Percentiles rank a stretch among this genome's conserved stretches.
Evolutionary conservation across 2,329 filamentous ascomycete species (phyloP).

Genomic region (Berkeleyomyces basicola): DNA sequence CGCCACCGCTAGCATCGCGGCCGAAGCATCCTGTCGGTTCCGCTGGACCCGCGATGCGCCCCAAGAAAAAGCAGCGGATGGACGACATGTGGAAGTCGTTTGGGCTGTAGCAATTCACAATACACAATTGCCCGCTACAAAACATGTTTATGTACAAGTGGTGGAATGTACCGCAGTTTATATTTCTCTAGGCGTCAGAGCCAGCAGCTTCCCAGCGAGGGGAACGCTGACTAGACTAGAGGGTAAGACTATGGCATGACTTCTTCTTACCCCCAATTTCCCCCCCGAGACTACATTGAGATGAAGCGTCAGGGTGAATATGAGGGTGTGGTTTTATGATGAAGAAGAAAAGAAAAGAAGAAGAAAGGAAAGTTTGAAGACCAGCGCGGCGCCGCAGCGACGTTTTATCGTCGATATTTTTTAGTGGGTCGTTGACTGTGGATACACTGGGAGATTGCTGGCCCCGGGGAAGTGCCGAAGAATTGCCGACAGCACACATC

Average conservation of each 20-base stretch:
- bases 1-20: background rate
- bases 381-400: background rate
- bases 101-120: background rate
- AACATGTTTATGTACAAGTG: background rate
- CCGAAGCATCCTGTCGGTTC: background rate
- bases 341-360: constrained; percentile 20
- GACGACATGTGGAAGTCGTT: constrained; percentile 18
- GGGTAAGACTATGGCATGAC: constrained; percentile 27
- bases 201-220: background rate
- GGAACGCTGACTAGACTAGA: constrained; percentile 24
- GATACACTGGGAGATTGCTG: background rate
- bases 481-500: background rate
- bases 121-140: background rate
- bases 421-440: constrained; percentile 1
- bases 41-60: constrained; percentile 16
- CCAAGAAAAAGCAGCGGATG: constrained; percentile 22
- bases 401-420: constrained; percentile 7
- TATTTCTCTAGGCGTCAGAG: constrained; percentile 21
- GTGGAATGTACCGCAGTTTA: constrained; percentile 19
- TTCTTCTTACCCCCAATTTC: constrained; percentile 53
- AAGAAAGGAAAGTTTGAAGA: constrained; percentile 10
- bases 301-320: constrained; percentile 50
- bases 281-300: constrained; percentile 44
- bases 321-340: constrained; percentile 28
- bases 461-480: background rate